Evolutionary conservation across 2,329 filamentous ascomycete species (phyloP), one percentile per base, ranked within the genome.

Genomic region (Aspergillus sp.): DNA sequence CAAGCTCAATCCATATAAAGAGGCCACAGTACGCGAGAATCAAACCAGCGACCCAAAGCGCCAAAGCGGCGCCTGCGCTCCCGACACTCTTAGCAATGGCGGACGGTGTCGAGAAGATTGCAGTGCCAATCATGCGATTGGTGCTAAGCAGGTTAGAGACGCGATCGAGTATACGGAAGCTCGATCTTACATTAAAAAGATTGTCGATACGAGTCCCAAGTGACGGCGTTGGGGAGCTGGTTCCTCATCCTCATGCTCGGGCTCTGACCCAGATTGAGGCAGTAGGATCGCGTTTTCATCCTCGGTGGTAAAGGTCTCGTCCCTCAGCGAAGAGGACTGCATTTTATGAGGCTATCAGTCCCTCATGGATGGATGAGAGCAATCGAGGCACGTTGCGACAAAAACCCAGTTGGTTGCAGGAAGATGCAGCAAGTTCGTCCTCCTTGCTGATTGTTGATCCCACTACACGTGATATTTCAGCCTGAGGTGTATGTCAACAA

Each of bases 1-100:
- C 87, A 64, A 86, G 86, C 65, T 90, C 87, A 12, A 90, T 78
- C 17, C 81, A 81, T 0, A 90, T 80, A 8, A 82, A 81, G 1
- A 90, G 75, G 0, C 84, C 85, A 50, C 82, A 84, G 9, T 81
- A 84, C 0, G 85, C 82, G 6, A 89, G 76, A 2, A 85, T 60
- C 2, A 84, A 81, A 1, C 87, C 87, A 0, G 84, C 70, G 0
- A 87, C 57, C 88, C 88, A 90, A 0, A 90, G 73, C 0, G 79
- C 64, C 6, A 90, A 71, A 1, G 85, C 80, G 2, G 89, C 75
- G 0, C 86, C 87, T 0, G 87, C 80, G 57, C 86, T 90, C 2
- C 88, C 87, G 1, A 85, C 85, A 0, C 84, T 81, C 25, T 82
- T 79, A 1, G 88, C 78, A 52, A 90, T 87, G 3, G 84, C 80